Evolutionary conservation across 2,329 filamentous ascomycete genomes (phyloP).

Genomic region (Pleomassaria siparia): DNA sequence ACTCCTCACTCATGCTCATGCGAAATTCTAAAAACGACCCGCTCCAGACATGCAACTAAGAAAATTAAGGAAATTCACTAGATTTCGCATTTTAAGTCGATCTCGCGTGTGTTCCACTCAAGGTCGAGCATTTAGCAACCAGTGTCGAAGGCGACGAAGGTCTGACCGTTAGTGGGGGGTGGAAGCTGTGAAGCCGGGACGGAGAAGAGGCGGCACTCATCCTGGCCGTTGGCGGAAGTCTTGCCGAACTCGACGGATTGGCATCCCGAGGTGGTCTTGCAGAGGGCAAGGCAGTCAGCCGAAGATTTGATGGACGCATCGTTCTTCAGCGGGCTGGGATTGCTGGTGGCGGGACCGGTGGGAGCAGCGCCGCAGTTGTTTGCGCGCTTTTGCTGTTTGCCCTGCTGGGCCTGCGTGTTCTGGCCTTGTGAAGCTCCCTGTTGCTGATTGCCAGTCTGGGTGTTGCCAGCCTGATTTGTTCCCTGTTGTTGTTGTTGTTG

Average conservation of each 20-base stretch:
- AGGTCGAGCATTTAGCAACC: constrained; percentile 9
- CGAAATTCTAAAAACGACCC: neutral
- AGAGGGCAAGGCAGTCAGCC: constrained; percentile 13
- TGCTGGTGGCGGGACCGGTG: constrained; percentile 4
- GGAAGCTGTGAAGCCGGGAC: constrained; percentile 12
- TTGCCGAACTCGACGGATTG: constrained; percentile 16
- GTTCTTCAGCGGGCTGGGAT: constrained; percentile 7
- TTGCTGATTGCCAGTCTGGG: neutral
- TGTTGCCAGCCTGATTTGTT: too few relatives aligned
- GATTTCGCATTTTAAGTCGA: too few relatives aligned
- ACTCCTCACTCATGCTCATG: neutral
- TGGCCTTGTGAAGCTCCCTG: constrained; percentile 1
- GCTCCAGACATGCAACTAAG: constrained; percentile 1
- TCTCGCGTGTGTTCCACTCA: neutral
- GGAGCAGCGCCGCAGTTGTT: constrained; percentile 11
- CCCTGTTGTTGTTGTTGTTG: neutral
- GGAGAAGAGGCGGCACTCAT: constrained; percentile 13
- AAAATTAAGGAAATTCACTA: constrained; percentile 1
- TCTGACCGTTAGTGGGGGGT: constrained; percentile 11
- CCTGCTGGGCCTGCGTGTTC: constrained; percentile 3
- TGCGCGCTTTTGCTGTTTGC: constrained; percentile 1
- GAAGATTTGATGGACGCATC: constrained; percentile 9
- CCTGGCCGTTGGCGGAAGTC: neutral
- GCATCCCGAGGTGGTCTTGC: constrained; percentile 11
- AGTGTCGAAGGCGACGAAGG: constrained; percentile 13